These are phyloP conservation scores for Penicillium argentinense DNA, from an alignment of 495 filamentous ascomycete species.

Conservation along the genomic window DNA sequence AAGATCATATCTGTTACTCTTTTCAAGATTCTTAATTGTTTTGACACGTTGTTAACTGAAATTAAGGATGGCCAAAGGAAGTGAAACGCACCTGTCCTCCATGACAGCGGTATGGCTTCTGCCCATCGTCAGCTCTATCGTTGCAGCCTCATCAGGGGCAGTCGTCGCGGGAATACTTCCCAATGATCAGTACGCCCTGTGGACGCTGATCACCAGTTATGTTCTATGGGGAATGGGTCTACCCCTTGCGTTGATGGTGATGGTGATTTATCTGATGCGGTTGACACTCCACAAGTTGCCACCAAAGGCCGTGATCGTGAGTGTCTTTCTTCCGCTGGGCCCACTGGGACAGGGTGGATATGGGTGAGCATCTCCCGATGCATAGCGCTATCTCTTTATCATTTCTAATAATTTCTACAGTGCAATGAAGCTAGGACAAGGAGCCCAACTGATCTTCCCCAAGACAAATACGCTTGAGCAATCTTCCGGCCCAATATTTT, in stretches of 20 bases:
- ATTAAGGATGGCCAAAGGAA: slow-evolving; percentile 32
- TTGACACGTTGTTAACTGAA: not conserved
- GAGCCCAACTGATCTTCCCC: slow-evolving; percentile 51
- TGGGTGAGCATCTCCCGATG: too few species aligned
- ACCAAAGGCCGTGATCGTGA: slow-evolving; percentile 58
- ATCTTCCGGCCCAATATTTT: slow-evolving; percentile 50
- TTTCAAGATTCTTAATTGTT: not conserved
- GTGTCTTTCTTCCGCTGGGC: slow-evolving; percentile 61
- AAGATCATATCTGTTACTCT: slow-evolving; percentile 1
- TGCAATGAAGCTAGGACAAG: slow-evolving; percentile 56
- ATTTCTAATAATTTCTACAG: too few species aligned
- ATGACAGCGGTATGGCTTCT: slow-evolving; percentile 64
- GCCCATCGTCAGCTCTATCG: slow-evolving; percentile 58
- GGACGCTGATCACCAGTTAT: slow-evolving; percentile 56
- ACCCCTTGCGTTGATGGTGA: slow-evolving; percentile 52
- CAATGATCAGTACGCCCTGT: slow-evolving; percentile 51
- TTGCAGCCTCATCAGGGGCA: slow-evolving; percentile 57
- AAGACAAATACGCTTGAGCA: slow-evolving; percentile 43
- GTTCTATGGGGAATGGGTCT: slow-evolving; percentile 61
- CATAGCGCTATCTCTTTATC: too few species aligned
- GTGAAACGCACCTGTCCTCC: slow-evolving; percentile 32
- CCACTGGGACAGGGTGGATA: slow-evolving; percentile 61
- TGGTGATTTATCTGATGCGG: slow-evolving; percentile 62
- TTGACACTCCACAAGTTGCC: slow-evolving; percentile 57
- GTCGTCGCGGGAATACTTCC: slow-evolving; percentile 55